Percentiles rank a stretch among this genome's conserved stretches.
These are phyloP conservation scores for Syzygium malaccense DNA, from an alignment of 441 rosid genomes.

Conservation along the genomic window DNA sequence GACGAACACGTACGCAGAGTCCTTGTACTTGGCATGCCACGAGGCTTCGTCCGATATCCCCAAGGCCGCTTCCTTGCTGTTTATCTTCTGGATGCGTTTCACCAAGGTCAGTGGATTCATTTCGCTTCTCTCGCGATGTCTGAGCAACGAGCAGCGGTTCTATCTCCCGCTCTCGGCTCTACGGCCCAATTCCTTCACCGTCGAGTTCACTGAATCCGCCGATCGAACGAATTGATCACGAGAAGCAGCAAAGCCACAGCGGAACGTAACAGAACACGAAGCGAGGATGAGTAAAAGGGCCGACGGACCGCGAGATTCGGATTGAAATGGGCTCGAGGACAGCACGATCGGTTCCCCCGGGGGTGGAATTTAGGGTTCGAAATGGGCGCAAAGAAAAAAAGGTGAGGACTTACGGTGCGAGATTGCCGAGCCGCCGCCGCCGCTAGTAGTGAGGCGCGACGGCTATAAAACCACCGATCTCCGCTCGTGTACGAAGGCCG, in stretches of 20 bases:
- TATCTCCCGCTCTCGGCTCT: neutral
- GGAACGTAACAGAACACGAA: neutral
- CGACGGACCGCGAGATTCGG: neutral
- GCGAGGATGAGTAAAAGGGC: neutral
- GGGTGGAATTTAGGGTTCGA: neutral
- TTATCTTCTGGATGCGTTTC: constrained; percentile 67
- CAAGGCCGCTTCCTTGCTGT: constrained; percentile 62
- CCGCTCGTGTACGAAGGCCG: neutral
- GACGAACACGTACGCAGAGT: constrained; percentile 69
- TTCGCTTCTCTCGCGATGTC: neutral
- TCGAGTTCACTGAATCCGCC: neutral
- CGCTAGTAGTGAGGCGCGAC: neutral
- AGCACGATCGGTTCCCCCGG: neutral
- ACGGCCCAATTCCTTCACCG: neutral
- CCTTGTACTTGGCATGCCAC: constrained; percentile 91
- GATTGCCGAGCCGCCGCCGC: neutral
- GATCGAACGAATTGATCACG: neutral
- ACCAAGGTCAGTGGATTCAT: constrained; percentile 87
- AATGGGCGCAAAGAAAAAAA: neutral
- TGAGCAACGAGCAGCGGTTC: neutral
- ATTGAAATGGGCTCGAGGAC: neutral
- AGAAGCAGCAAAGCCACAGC: neutral
- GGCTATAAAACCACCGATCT: neutral
- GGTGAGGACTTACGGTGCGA: neutral
- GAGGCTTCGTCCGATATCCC: constrained; percentile 88